A percentile compares a stretch with the other conserved stretches of the same genome.
phyloP scores from a whole-genome alignment of 768 basidiomycete species.

The Rhodotorula diobovata region DNA sequence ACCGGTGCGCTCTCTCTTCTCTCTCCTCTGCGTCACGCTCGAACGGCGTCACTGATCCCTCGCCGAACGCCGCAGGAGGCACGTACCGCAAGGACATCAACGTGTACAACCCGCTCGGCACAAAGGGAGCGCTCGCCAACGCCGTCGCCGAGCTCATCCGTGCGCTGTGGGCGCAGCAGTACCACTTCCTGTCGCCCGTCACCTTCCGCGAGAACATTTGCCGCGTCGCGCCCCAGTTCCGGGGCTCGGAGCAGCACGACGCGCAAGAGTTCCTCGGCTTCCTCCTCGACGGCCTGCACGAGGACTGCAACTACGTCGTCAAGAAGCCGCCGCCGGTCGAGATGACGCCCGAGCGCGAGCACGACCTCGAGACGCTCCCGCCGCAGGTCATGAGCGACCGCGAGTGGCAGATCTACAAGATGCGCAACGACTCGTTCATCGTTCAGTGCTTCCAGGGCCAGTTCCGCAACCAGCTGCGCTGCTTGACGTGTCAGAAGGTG shows the following conservation, averaged over 20 bases:
- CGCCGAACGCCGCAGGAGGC: conserved; percentile 47
- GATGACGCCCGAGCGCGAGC: conserved; percentile 72
- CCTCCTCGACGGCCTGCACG: conserved; percentile 90
- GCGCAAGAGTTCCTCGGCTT: conserved; percentile 97
- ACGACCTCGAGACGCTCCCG: conserved; percentile 78
- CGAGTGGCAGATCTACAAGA: conserved; percentile 86
- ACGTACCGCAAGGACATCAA: conserved; percentile 58
- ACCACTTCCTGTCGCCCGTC: conserved; percentile 73
- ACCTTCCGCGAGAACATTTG: conserved; percentile 86
- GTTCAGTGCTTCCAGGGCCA: conserved; percentile 98
- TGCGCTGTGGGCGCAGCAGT: conserved; percentile 80
- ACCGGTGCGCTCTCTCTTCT: conserved; percentile 56
- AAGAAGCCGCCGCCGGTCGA: conserved; percentile 75
- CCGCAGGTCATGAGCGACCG: conserved; percentile 81
- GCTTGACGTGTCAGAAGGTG: conserved; percentile 83
- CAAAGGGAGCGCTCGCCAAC: conserved; percentile 71
- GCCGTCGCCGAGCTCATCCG: conserved; percentile 79
- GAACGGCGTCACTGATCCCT: too few species aligned
- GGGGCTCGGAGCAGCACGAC: conserved; percentile 89
- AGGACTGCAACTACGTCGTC: conserved; percentile 82
- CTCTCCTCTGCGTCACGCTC: background rate
- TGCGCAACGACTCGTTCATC: conserved; percentile 84
- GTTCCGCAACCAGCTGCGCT: conserved; percentile 82
- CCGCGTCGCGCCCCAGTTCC: conserved; percentile 66
- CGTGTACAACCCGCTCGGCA: conserved; percentile 75